Evolutionary conservation across 441 rosid species (phyloP).

Genomic region (Kokia cookei): DNA sequence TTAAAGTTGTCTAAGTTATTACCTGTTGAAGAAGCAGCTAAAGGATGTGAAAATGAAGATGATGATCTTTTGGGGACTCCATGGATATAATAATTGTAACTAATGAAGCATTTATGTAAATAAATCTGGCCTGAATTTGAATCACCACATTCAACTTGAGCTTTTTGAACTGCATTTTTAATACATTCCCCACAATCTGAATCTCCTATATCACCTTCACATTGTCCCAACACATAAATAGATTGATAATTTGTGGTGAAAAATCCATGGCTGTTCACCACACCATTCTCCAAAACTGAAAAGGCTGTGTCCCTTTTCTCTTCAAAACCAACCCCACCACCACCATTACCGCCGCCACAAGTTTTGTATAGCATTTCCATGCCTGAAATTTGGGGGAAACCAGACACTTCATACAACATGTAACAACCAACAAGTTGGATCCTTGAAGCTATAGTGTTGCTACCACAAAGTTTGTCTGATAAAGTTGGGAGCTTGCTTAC

Average conservation of each 20-base stretch:
- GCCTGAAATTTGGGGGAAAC: conserved; percentile 83
- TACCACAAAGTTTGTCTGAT: conserved; percentile 70
- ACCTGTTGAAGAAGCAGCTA: conserved; percentile 34
- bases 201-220: conserved; percentile 96
- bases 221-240: conserved; percentile 76
- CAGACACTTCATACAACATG: conserved; percentile 76
- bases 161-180: conserved; percentile 64
- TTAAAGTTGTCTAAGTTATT: background rate
- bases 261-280: conserved; percentile 65
- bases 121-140: conserved; percentile 85
- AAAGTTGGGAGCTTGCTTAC: conserved; percentile 78
- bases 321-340: conserved; percentile 73
- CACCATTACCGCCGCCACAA: conserved; percentile 57
- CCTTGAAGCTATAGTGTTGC: conserved; percentile 64
- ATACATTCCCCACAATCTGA: conserved; percentile 86
- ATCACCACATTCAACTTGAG: conserved; percentile 93
- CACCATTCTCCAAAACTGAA: conserved; percentile 61
- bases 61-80: conserved; percentile 80
- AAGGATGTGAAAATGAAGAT: conserved; percentile 34
- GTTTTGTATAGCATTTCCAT: conserved; percentile 86
- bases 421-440: conserved; percentile 88
- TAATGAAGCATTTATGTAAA: conserved; percentile 80
- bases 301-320: conserved; percentile 89
- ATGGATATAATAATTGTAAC: conserved; percentile 77
- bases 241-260: conserved; percentile 62